Percentiles rank a stretch among this genome's conserved stretches.
Conservation (phyloP, 225 moss, liverwort and hornwort species). For the Polytrichum commune region DNA sequence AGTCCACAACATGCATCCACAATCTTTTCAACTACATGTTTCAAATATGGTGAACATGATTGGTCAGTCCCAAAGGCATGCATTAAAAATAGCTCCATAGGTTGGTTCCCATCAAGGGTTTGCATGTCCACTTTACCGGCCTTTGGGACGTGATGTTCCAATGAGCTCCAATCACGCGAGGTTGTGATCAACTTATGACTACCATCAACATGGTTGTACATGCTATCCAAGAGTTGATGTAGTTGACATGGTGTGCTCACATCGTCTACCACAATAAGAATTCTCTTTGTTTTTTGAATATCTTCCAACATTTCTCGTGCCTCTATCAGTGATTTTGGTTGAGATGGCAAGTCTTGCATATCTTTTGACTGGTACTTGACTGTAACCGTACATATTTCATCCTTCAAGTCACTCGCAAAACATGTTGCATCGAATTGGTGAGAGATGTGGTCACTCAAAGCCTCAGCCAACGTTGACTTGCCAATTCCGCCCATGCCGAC, state of each 20-base stretch:
- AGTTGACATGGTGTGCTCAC: neutral
- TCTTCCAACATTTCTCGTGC: neutral
- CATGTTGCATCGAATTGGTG: neutral
- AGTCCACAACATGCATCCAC: conserved; percentile 7
- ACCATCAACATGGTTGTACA: neutral
- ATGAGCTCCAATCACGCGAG: neutral
- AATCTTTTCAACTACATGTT: conserved; percentile 2
- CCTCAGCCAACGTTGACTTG: neutral
- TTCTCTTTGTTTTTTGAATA: neutral
- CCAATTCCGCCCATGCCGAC: neutral
- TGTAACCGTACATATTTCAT: neutral
- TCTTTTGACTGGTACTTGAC: neutral
- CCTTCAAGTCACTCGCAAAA: neutral
- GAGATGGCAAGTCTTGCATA: neutral
- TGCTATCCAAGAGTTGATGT: conserved; percentile 3
- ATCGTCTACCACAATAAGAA: neutral
- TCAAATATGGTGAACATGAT: neutral
- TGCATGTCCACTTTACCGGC: conserved; percentile 5
- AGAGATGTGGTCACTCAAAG: neutral
- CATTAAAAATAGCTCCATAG: conserved; percentile 8
- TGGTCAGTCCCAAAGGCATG: neutral
- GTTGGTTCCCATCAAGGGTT: neutral
- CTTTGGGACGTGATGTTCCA: neutral
- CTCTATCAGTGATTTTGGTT: neutral
- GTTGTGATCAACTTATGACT: neutral